Evolutionary conservation across 345 rosid genomes (phyloP), one percentile per base, ranked within the genome.

Genomic region (Pugionium cornutum): DNA sequence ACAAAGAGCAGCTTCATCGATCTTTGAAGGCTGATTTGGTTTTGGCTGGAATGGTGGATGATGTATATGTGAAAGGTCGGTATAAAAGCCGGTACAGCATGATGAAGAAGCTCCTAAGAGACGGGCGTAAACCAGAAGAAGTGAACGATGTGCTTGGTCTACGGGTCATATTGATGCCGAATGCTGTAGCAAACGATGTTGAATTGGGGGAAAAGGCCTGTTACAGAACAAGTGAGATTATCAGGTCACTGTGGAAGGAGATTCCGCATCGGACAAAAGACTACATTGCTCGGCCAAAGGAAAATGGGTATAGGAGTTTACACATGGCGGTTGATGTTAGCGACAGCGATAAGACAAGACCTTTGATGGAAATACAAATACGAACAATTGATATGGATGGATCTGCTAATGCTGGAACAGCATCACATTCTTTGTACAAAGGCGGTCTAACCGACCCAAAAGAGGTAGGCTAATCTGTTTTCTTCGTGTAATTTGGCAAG

Each of bases 251-350:
- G 54, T 92, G 98, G 98, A 84, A 83, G 36, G 98, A 88, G 73
- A 82, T 89, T 32, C 90, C 92, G 7, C 80, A 78, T 66, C 83
- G 96, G 77, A 78, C 89, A 1, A 92, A 92, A 77, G 97, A 92
- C 72, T 92, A 92, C 64, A 88, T 89, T 46, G 81, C 85, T 48
- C 60, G 70, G 77, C 98, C 98, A 0, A 92, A 89, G 76, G 77
- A 65, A 29, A 92, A 89, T 68, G 97, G 98, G 11, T 92, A 89
- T 78, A 81, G 74, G 77, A 92, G 98, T 63, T 79, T 89, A 47
- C 98, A 92, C 62, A 86, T 92, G 98, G 97, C 96, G 4, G 94
- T 89, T 70, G 91, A 92, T 69, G 87, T 83, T 40, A 89, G 94
- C 57, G 88, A 87, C 53, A 66, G 73, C 34, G 81, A 79, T 68